Evolutionary conservation across 2,329 filamentous ascomycete species (phyloP), one percentile per base, ranked within the genome.

Genomic region (Fusarium citri): DNA sequence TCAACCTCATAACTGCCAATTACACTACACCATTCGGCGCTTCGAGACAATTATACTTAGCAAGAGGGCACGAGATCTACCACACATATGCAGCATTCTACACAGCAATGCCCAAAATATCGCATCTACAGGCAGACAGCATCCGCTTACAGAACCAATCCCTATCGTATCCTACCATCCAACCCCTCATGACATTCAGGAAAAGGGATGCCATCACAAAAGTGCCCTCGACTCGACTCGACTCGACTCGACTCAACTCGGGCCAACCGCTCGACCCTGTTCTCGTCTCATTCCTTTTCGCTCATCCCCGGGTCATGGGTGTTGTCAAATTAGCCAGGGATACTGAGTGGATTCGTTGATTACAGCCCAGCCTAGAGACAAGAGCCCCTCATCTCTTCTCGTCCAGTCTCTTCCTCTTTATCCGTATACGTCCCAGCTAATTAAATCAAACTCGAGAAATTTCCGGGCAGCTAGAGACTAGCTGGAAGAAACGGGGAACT

Each of bases 251-350:
- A 47, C 31, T 50, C 31, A 48, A 58, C 68, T 68, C 64, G 55
- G 48, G 41, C 51, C 51, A 61, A 48, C 64, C 59, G 48, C 55
- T 45, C 41, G 40, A 63, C 41, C 54, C 48, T 45, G 55, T 49
- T 49, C 50, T 71, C 50, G 53, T 64, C 67, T 57, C 57, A 68
- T 63, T 46, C 56, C 43, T 46, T 25, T 40, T 70, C 62, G 63
- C 63, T 63, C 68, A 65, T 68, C 47, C 63, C 67, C 55, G 68
- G 68, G 48, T 51, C 43, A 68, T 49, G 58, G 59, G 54, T 46
- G 25, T 23, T 37, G 57, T 30, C 64, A 66, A 71, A 66, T 71
- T 69, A 66, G 55, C 65, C 64, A 71, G 68, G 68, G 68, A 61
- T 53, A 41, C 40, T 31, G 34, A 45, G 64, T 69, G 64, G 64